Base-by-base conservation (phyloP, 1,284 basidiomycete species). In the Anthracocystis panici-leucophaei region DNA sequence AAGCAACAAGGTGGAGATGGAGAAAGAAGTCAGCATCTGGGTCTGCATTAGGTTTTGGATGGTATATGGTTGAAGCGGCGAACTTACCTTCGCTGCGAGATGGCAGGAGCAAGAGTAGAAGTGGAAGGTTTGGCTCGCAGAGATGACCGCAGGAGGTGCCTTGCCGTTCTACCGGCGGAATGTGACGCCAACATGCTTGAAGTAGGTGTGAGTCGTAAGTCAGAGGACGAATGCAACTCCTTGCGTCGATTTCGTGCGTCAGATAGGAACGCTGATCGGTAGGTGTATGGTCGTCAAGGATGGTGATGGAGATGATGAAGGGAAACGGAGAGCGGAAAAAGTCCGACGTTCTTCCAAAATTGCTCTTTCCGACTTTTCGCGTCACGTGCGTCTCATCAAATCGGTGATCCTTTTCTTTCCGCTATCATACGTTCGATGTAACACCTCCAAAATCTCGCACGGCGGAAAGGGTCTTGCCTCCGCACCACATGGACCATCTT, bases 171-270 rank as follows among this genome's bases (percentile, higher is more conserved):
- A 14, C 50, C 45, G 21, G 67, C 61, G 14, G 57, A 51, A 53
- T 60, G 60, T 3, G 67, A 64, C 25, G 67, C 33, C 31, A 61
- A 57, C 67, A 70, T 70, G 21, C 5, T 53, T 20, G 50, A 6
- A 20, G 18, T 8, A 4, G 35, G 40, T 41, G 25, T 27, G 46
- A 16, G 4, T 5, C 5, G 25, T 2, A 9, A 16, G 10, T 31
- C n/a, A 21, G 7, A 21, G 3, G 7, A 14, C 27, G 48, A 29
- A 23, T 46, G 23, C 10, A 20, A 12, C n/a, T 48, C 27, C 3
- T 27, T 27, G 11, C 14, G 25, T 46, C 14, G 23, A n/a, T 6
- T 5, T 25, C 18, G 27, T 46, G 29, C 11, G 23, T 12, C 27
- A 5, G 38, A 20, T 18, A 20, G 57, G 8, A 35, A 23, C 31